These are phyloP conservation scores for Balansia obtecta DNA, from an alignment of 2,329 filamentous ascomycete genomes.

Conservation along the genomic window DNA sequence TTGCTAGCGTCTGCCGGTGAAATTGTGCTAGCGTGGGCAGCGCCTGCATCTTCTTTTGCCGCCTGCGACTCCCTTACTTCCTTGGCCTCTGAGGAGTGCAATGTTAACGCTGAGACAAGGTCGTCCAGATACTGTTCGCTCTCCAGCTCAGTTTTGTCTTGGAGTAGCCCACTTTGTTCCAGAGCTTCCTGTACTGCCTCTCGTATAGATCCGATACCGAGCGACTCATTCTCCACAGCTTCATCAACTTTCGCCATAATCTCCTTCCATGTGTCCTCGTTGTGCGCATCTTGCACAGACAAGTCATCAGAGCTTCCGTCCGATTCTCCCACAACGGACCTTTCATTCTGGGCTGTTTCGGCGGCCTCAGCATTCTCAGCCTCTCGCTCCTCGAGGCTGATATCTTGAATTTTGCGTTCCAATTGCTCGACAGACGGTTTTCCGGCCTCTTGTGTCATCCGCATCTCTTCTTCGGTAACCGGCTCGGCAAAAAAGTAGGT, in stretches of 20 bases:
- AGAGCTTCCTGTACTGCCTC: slow-evolving; percentile 44
- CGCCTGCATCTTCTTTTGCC: slow-evolving; percentile 8
- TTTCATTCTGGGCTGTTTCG: slow-evolving; percentile 10
- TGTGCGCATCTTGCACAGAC: slow-evolving; percentile 13
- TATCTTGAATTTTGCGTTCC: slow-evolving; percentile 48
- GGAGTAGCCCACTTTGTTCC: slow-evolving; percentile 39
- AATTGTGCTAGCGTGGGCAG: not conserved
- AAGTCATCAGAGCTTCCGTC: slow-evolving; percentile 11
- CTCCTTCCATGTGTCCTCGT: slow-evolving; percentile 36
- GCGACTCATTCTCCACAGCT: slow-evolving; percentile 44
- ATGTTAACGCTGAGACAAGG: slow-evolving; percentile 35
- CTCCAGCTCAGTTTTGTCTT: slow-evolving; percentile 31
- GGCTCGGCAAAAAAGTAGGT: slow-evolving; percentile 91
- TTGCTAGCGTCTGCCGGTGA: slow-evolving; percentile 6
- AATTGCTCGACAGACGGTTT: slow-evolving; percentile 55
- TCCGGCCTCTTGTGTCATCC: slow-evolving; percentile 57
- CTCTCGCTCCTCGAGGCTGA: slow-evolving; percentile 24
- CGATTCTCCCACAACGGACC: slow-evolving; percentile 11
- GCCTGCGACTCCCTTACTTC: slow-evolving; percentile 10
- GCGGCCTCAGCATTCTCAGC: slow-evolving; percentile 9
- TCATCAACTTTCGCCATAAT: slow-evolving; percentile 43
- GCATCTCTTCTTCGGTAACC: slow-evolving; percentile 58
- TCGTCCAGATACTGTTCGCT: slow-evolving; percentile 35
- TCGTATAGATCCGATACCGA: slow-evolving; percentile 36
- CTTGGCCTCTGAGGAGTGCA: slow-evolving; percentile 16